Conservation (phyloP, 2,329 filamentous ascomycete species). For the Colletotrichum filicis region DNA sequence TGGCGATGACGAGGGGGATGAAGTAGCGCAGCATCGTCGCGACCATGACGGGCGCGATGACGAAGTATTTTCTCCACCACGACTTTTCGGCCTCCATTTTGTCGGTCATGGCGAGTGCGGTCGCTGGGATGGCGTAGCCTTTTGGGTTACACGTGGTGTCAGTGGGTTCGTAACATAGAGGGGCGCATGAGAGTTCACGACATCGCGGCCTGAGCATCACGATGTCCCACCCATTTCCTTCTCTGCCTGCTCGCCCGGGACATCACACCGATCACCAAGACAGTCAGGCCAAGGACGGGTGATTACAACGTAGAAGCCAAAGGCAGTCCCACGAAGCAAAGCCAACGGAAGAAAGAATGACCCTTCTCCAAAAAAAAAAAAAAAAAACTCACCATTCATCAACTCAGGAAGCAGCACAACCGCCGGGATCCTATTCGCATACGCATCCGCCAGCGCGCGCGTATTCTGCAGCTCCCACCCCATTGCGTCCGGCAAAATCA, state of each 20-base stretch:
- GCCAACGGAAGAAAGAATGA: background rate
- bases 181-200: too few relatives aligned
- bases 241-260: too few relatives aligned
- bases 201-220: too few relatives aligned
- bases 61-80: constrained; percentile 23
- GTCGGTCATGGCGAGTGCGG: constrained; percentile 43
- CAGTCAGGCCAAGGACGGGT: too few relatives aligned
- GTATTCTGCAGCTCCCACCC: constrained; percentile 66
- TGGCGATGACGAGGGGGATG: constrained; percentile 47
- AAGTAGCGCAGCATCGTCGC: constrained; percentile 31
- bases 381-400: constrained; percentile 51
- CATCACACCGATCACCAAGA: too few relatives aligned
- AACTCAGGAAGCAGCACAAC: constrained; percentile 67
- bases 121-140: constrained; percentile 45
- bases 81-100: constrained; percentile 32
- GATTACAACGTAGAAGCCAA: too few relatives aligned
- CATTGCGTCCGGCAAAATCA: constrained; percentile 66
- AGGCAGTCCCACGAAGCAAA: background rate
- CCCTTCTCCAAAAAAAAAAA: background rate
- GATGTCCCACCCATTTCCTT: too few relatives aligned
- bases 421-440: constrained; percentile 61
- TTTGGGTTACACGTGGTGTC: background rate
- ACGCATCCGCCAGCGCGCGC: constrained; percentile 62
- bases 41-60: constrained; percentile 44
- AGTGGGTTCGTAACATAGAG: too few relatives aligned